Base-by-base conservation (phyloP, 306 rosid genomes). In the Medicago ruthenica region DNA sequence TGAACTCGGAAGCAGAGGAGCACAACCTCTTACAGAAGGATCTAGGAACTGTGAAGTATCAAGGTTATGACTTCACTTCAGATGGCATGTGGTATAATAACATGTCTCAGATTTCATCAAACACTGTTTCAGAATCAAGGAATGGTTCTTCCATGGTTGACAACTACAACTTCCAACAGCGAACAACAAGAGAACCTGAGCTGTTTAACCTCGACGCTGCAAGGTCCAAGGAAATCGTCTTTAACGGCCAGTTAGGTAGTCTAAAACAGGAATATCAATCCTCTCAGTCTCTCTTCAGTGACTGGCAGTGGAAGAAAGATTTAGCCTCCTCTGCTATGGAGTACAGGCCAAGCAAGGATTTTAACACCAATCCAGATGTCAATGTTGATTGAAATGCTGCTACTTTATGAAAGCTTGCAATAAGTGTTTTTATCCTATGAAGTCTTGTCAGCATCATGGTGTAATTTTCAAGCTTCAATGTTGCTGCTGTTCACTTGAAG, bases 291-390 rank as follows among this genome's bases (percentile, higher is more conserved):
- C 88, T 87, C 70, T 83, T 89, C 60, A 79, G 71, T 71, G 89
- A 82, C 79, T 89, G 91, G 91, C 88, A 82, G 51, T 85, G 85
- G 87, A 79, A 86, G 67, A 86, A 79, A 82, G 89, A 85, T 76
- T 62, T 71, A 63, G 76, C 81, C 41, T 85, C 85, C 17, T 70
- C 85, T 42, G 44, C 59, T 41, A 63, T 55, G 17, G 90, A 78
- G 70, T 81, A 81, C 47, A 81, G 78, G 57, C 79, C 83, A 48
- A 80, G n/a, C 65, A 82, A 82, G 75, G 87, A 80, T 84, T 71
- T 77, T 62, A 77, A 73, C 61, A 64, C 73, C 81, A 76, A 82
- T 76, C 81, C 83, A 39, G 83, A 83, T 85, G 79, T 60, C 22
- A 85, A 89, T 59, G 86, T 73, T 71, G 76, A 89, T 78, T 82